Evolutionary conservation across 2,329 filamentous ascomycete genomes (phyloP).

Genomic region (Conoideocrella luteorostrata): DNA sequence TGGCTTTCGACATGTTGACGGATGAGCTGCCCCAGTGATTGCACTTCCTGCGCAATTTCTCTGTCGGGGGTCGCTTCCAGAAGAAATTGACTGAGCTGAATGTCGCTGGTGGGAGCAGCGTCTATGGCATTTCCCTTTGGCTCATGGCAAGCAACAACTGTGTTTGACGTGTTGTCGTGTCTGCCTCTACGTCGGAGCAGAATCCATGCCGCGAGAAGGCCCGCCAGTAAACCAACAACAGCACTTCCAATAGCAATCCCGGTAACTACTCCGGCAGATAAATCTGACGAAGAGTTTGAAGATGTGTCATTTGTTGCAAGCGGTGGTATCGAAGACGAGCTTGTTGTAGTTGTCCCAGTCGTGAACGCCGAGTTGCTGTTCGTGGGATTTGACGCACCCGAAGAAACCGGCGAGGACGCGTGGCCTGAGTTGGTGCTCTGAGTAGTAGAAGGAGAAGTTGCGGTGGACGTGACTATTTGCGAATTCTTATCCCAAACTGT

Average conservation of each 20-base stretch:
- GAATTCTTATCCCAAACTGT: too few species aligned
- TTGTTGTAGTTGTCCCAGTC: not conserved
- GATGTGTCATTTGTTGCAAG: too few species aligned
- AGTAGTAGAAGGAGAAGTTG: too few species aligned
- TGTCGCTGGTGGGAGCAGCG: slow-evolving; percentile 13
- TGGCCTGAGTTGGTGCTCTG: too few species aligned
- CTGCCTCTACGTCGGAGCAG: slow-evolving; percentile 17
- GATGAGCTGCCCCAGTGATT: slow-evolving; percentile 27
- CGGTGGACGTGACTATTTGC: too few species aligned
- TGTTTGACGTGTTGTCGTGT: not conserved
- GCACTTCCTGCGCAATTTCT: slow-evolving; percentile 26
- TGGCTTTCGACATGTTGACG: slow-evolving; percentile 33
- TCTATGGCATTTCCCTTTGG: not conserved
- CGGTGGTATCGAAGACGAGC: too few species aligned
- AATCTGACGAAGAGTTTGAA: not conserved
- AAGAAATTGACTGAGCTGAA: slow-evolving; percentile 28
- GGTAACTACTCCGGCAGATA: slow-evolving; percentile 16
- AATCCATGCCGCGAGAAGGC: slow-evolving; percentile 19
- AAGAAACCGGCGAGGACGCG: too few species aligned
- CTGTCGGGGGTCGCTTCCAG: slow-evolving; percentile 29
- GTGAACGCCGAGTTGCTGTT: too few species aligned
- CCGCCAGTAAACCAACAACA: slow-evolving; percentile 20
- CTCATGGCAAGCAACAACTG: not conserved
- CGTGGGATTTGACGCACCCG: too few species aligned
- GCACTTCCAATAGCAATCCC: slow-evolving; percentile 22